Evolutionary conservation across 768 basidiomycete species (phyloP).

Genomic region (Lactifluus echinatus): DNA sequence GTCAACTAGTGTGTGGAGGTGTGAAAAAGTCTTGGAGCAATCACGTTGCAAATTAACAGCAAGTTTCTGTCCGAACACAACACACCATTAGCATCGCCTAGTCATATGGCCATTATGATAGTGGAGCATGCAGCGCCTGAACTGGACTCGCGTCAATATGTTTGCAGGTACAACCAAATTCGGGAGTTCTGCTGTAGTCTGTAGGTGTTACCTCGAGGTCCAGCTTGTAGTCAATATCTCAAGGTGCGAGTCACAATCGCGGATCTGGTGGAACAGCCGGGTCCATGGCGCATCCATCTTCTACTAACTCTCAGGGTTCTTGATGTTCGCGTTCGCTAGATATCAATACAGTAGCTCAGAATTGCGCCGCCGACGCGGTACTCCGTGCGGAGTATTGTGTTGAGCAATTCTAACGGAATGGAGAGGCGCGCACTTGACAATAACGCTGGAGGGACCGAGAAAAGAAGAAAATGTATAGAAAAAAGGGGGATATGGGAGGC

Average conservation of each 20-base stretch:
- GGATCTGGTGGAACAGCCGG: not conserved
- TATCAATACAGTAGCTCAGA: slow-evolving; percentile 26
- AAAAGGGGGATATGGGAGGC: slow-evolving; percentile 9
- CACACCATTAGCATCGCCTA: too few relatives aligned
- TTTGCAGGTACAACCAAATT: not conserved
- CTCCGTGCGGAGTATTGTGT: slow-evolving; percentile 24
- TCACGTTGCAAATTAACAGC: too few relatives aligned
- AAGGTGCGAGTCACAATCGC: not conserved
- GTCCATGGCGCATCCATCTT: not conserved
- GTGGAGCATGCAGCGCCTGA: not conserved
- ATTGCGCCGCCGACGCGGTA: slow-evolving; percentile 24
- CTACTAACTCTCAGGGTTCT: slow-evolving; percentile 19
- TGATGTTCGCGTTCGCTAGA: slow-evolving; percentile 26
- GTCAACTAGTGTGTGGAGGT: too few relatives aligned
- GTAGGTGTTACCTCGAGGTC: not conserved
- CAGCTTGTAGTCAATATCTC: not conserved
- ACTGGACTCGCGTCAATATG: not conserved
- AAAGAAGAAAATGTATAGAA: slow-evolving; percentile 19
- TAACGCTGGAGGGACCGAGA: slow-evolving; percentile 21
- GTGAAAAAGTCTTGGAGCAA: too few relatives aligned
- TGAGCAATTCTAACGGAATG: not conserved
- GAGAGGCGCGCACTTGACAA: slow-evolving; percentile 19
- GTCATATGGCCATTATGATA: not conserved
- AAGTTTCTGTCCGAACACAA: too few relatives aligned
- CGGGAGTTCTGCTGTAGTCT: not conserved